phyloP scores from a whole-genome alignment of 2,329 filamentous ascomycete species.

The Aspergillus tubingensis region DNA sequence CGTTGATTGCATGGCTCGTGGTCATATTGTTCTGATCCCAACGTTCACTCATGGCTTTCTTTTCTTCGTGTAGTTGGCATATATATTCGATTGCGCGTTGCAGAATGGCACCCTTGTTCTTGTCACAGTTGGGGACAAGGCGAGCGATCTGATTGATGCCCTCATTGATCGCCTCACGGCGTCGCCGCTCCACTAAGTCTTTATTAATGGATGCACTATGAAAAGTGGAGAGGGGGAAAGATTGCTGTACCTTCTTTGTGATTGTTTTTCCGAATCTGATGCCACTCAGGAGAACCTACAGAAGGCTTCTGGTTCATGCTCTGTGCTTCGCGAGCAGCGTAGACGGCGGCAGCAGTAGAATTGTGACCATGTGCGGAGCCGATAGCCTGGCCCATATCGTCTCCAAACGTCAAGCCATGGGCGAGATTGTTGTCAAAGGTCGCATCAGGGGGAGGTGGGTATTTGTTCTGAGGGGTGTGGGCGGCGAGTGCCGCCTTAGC shows the following conservation, averaged over 20 bases:
- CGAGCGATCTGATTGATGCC: constrained; percentile 98
- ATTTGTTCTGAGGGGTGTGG: constrained; percentile 47
- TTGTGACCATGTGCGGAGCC: constrained; percentile 41
- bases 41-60: constrained; percentile 44
- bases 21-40: constrained; percentile 49
- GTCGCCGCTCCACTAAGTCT: constrained; percentile 80
- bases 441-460: constrained; percentile 45
- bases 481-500: constrained; percentile 51
- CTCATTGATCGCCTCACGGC: constrained; percentile 97
- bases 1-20: constrained; percentile 60
- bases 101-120: constrained; percentile 97
- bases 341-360: constrained; percentile 62
- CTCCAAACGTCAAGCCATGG: constrained; percentile 40
- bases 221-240: not conserved
- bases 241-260: constrained; percentile 85
- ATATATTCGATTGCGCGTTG: constrained; percentile 94
- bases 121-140: constrained; percentile 96
- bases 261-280: constrained; percentile 94
- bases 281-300: constrained; percentile 97
- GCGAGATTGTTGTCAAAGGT: constrained; percentile 42
- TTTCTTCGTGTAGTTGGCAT: constrained; percentile 66
- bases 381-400: constrained; percentile 46
- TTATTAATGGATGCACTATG: constrained; percentile 27
- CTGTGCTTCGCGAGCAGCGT: constrained; percentile 55
- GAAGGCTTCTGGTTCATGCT: constrained; percentile 69